Evolutionary conservation across 176 grass and related monocot genomes (phyloP).

Genomic region (sorghum (Sorghum bicolor)): Sorghum_bicolor_NCBIv3 NC_012876.2:52906501-52907000

Average conservation of each 20-base stretch:
- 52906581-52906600: no score
- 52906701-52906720: not conserved
- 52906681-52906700: not conserved
- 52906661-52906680: not conserved
- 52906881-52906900: slow-evolving; percentile 1
- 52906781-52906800: no score
- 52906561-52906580: no score
- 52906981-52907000: not conserved
- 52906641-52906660: not conserved
- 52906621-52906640: not conserved
- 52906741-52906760: not conserved
- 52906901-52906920: slow-evolving; percentile 27
- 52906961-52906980: not conserved
- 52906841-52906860: not conserved
- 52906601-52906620: no score
- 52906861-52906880: not conserved
- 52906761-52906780: not conserved
- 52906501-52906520: no score
- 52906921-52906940: slow-evolving; percentile 43
- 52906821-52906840: not conserved
- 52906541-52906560: not conserved
- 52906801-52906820: no score
- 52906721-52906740: not conserved
- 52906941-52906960: slow-evolving; percentile 4
- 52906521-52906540: no score